Evolutionary conservation across 2,329 filamentous ascomycete genomes (phyloP), one percentile per base, ranked within the genome.

Genomic region (Apiospora saccharicola): DNA sequence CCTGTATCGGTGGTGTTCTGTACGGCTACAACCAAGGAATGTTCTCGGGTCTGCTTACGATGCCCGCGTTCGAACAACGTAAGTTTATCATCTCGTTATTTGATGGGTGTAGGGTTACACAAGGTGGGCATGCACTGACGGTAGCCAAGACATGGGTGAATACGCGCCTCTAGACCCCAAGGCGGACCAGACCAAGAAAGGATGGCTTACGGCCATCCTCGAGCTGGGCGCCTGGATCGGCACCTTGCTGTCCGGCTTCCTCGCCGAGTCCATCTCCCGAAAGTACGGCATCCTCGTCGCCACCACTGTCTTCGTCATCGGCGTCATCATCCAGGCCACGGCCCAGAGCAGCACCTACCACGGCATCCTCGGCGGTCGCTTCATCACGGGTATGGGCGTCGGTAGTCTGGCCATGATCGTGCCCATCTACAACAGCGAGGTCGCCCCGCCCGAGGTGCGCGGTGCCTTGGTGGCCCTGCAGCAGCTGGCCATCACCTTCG

Each of bases 221-320:
- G 92, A 94, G 79, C 87, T 95, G 1, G 93, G 93, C 70, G 93
- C 92, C 61, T 95, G 92, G 92, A 79, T 94, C n/a, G 93, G 93
- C 49, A 89, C 91, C 0, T 81, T 95, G 3, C 85, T 92, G 53
- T 92, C 90, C 2, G 91, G 92, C 1, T 92, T 92, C 77, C 80
- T 94, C n/a, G 92, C 92, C 24, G 93, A 95, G 78, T 85, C 87
- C 4, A 80, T 91, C 69, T 92, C 90, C 1, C 87, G 93, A 67
- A 94, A 94, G 80, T 91, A 91, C 74, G 88, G 89, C 8, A 90
- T 94, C 71, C 81, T 94, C 22, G 86, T 93, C 46, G 91, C 91
- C 14, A 89, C 89, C 0, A 79, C 82, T 14, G 87, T 94, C 30
- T 94, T 95, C 80, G 89, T 92, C 7, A 69, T 95, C 1, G 93